Evolutionary conservation across 1,284 basidiomycete genomes (phyloP), one percentile per base, ranked within the genome.

Genomic region (Cryptococcus maquisensis): DNA sequence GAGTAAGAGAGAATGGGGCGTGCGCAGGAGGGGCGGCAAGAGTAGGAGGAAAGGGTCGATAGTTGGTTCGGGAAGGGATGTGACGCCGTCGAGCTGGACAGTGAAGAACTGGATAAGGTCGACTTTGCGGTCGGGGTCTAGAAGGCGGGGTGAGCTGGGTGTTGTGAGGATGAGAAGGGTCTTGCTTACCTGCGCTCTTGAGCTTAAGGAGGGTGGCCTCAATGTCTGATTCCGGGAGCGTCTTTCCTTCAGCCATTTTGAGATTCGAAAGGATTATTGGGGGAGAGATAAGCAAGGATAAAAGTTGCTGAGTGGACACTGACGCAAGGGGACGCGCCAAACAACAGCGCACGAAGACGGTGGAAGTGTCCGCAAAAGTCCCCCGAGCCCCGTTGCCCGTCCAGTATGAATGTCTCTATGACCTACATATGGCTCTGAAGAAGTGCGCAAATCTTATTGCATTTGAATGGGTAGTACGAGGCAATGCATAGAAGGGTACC

Each of bases 21-120:
- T 66, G 1, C 64, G 61, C 42, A 77, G 49, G 2, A 71, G 60
- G 1, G 69, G 65, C 1, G 68, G 61, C 15, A 73, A 50, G 8
- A 64, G 47, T 18, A 73, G 53, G 0, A 65, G 73, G 26, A 77
- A 52, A 13, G 71, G 70, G 38, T 75, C 71, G 12, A 75, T 55
- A 0, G 68, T 60, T 1, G 59, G 43, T 10, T 61, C 59, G 4
- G 74, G 69, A 7, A 76, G 59, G 61, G 72, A 56, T 10, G 44
- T 15, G 0, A 64, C 62, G 13, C 58, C 61, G 39, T 75, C 74
- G 10, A 75, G 63, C 49, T 67, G 67, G 23, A 74, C 47, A 1
- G 70, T 67, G 52, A 74, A 75, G 15, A 70, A 58, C 45, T 75
- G 73, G 18, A 77, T 59, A 23, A 71, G 58, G 56, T 75, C 73